phyloP scores from a whole-genome alignment of 2,329 filamentous ascomycete genomes.

The Gaeumannomyces tritici region DNA sequence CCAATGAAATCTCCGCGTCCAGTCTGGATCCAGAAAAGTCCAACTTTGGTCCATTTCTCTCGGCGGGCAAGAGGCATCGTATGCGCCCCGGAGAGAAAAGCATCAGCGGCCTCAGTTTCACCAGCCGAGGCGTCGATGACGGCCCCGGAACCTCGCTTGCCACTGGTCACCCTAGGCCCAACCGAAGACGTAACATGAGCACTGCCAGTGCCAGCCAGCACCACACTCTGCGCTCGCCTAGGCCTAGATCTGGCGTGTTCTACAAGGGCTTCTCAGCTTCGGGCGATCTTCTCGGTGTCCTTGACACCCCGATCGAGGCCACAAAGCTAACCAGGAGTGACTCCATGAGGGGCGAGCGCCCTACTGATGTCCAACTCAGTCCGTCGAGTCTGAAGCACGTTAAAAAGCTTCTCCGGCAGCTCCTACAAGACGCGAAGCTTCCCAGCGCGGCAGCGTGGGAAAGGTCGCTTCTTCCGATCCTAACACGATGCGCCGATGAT shows the following conservation, averaged over 20 bases:
- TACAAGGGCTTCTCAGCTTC: constrained; percentile 41
- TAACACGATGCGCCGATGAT: constrained; percentile 85
- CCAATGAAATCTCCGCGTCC: constrained; percentile 50
- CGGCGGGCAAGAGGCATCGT: constrained; percentile 66
- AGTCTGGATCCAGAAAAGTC: constrained; percentile 67
- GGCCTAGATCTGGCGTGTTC: constrained; percentile 48
- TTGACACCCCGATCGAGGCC: constrained; percentile 33
- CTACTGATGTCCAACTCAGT: constrained; percentile 76
- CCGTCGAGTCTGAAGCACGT: constrained; percentile 83
- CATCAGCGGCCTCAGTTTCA: constrained; percentile 59
- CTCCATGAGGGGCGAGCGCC: constrained; percentile 66
- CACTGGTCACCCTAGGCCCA: constrained; percentile 49
- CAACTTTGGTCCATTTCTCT: constrained; percentile 63
- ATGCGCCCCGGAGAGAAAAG: constrained; percentile 67
- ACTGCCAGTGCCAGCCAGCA: constrained; percentile 62
- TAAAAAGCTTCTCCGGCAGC: constrained; percentile 70
- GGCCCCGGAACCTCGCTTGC: constrained; percentile 37
- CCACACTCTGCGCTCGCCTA: constrained; percentile 59
- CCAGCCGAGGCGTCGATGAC: constrained; percentile 61
- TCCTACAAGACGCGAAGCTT: constrained; percentile 68
- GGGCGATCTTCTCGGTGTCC: constrained; percentile 38
- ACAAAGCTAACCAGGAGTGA: constrained; percentile 63
- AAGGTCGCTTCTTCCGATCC: constrained; percentile 78
- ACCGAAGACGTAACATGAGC: constrained; percentile 73
- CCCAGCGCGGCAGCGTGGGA: constrained; percentile 74